phyloP scores from a whole-genome alignment of 2,329 filamentous ascomycete genomes.

The Fusarium bactridioides region DNA sequence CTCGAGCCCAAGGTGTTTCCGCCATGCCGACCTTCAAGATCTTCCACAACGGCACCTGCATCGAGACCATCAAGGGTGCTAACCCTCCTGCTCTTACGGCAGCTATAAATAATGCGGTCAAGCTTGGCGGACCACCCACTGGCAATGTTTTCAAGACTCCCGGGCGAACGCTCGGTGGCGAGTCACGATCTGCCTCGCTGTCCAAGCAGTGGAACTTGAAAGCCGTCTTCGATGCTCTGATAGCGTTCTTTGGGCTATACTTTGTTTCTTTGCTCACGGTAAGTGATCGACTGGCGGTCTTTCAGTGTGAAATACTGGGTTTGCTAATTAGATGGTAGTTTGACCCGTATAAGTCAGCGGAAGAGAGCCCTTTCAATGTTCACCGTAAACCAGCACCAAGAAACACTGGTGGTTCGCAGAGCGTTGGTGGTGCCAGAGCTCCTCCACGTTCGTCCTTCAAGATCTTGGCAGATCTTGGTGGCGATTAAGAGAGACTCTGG shows the following conservation, averaged over 20 bases:
- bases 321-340: slow-evolving; percentile 53
- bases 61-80: slow-evolving; percentile 82
- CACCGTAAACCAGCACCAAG: slow-evolving; percentile 47
- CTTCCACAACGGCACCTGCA: slow-evolving; percentile 77
- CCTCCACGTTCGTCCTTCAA: slow-evolving; percentile 53
- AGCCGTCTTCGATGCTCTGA: slow-evolving; percentile 57
- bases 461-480: slow-evolving; percentile 63
- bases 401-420: slow-evolving; percentile 35
- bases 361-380: slow-evolving; percentile 66
- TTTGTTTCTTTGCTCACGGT: slow-evolving; percentile 68
- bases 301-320: background rate
- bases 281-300: slow-evolving; percentile 41
- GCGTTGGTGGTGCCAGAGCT: slow-evolving; percentile 35
- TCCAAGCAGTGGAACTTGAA: slow-evolving; percentile 47
- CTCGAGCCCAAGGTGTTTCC: slow-evolving; percentile 78
- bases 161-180: slow-evolving; percentile 65
- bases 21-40: slow-evolving; percentile 96
- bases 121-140: slow-evolving; percentile 55
- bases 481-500: slow-evolving; percentile 29
- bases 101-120: slow-evolving; percentile 76
- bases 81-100: slow-evolving; percentile 78
- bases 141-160: slow-evolving; percentile 61
- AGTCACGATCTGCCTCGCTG: slow-evolving; percentile 22
- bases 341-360: slow-evolving; percentile 68
- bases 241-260: slow-evolving; percentile 68